A percentile compares a stretch with the other conserved stretches of the same genome.
Evolutionary conservation across 2,329 filamentous ascomycete genomes (phyloP).

Genomic region (Trichothecium sympodiale): DNA sequence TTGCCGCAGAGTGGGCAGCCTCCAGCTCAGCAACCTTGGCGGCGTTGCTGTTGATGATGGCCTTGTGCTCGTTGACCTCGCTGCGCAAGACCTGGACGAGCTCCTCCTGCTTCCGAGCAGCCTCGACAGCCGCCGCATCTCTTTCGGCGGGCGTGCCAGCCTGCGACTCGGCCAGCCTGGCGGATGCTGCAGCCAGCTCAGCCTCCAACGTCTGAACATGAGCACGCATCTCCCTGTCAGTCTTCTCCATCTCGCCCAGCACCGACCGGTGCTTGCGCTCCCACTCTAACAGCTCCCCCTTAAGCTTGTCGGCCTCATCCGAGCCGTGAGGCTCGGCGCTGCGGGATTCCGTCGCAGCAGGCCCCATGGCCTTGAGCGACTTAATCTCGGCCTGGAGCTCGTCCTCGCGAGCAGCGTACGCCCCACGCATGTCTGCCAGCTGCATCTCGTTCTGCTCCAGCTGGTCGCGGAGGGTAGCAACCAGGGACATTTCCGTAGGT

Average conservation of each 20-base stretch:
- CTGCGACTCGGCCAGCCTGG: conserved; percentile 33
- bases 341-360: conserved; percentile 7
- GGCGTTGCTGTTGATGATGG: conserved; percentile 57
- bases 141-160: conserved; percentile 24
- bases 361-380: conserved; percentile 43
- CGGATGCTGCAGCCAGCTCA: conserved; percentile 41
- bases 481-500: conserved; percentile 83
- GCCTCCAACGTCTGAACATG: conserved; percentile 65
- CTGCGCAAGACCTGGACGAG: conserved; percentile 52
- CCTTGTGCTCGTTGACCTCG: conserved; percentile 74
- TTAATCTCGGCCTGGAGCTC: conserved; percentile 64
- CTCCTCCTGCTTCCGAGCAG: conserved; percentile 43
- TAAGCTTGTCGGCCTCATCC: conserved; percentile 52
- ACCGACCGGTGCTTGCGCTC: conserved; percentile 63
- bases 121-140: conserved; percentile 33
- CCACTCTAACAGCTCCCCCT: conserved; percentile 64
- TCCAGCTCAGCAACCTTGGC: conserved; percentile 65
- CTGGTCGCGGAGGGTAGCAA: conserved; percentile 78
- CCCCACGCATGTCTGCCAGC: conserved; percentile 61
- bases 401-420: conserved; percentile 62
- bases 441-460: conserved; percentile 78
- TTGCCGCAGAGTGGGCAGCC: conserved; percentile 54
- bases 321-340: conserved; percentile 17
- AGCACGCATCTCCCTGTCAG: conserved; percentile 60
- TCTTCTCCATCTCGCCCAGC: conserved; percentile 58